Evolutionary conservation across 441 rosid species (phyloP).

Genomic region (Theobroma grandiflorum): DNA sequence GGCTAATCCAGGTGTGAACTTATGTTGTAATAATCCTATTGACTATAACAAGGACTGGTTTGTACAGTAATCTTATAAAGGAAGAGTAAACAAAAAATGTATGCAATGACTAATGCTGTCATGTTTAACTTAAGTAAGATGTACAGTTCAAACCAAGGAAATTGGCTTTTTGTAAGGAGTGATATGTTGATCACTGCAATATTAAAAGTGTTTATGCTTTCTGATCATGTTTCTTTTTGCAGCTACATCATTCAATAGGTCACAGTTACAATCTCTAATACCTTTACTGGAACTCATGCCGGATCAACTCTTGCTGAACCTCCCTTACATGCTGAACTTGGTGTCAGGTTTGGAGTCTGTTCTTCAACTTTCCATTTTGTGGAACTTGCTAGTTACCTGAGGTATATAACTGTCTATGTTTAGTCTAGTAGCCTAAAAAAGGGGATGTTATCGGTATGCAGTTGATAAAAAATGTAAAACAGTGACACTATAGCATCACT

Average conservation of each 20-base stretch:
- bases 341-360: conserved; percentile 57
- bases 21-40: background rate
- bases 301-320: conserved; percentile 46
- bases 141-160: background rate
- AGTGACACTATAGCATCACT: background rate
- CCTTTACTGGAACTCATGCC: conserved; percentile 65
- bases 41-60: background rate
- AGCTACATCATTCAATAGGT: conserved; percentile 80
- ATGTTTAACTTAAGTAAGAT: background rate
- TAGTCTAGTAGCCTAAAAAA: background rate
- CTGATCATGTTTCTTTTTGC: conserved; percentile 25
- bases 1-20: conserved; percentile 67
- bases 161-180: background rate
- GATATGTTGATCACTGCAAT: conserved; percentile 1
- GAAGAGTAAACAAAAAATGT: too few relatives aligned
- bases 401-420: background rate
- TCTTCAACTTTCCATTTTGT: conserved; percentile 25
- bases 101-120: background rate
- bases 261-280: conserved; percentile 60
- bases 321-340: conserved; percentile 55
- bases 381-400: background rate
- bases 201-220: conserved; percentile 6
- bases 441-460: background rate
- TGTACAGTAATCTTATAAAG: background rate
- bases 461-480: conserved; percentile 10